Conservation (phyloP, 768 basidiomycete species). For the Phanerochaete carnosa region DNA sequence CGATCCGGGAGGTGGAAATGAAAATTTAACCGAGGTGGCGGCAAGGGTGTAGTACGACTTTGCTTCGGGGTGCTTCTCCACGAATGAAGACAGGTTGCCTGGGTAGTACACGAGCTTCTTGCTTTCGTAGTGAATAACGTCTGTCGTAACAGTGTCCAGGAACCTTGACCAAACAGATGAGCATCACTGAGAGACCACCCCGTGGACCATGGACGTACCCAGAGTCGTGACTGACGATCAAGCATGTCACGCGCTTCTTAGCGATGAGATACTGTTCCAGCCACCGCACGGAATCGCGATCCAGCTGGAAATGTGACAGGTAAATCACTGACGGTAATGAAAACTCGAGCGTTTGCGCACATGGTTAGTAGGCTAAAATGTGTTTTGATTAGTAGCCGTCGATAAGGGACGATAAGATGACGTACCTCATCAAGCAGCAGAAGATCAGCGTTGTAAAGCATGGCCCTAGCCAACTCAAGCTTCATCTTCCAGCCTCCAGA, state of each 20-base stretch:
- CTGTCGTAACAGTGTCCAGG: conserved; percentile 92
- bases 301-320: conserved; percentile 45
- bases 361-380: conserved; percentile 80
- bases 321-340: conserved; percentile 12
- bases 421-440: conserved; percentile 80
- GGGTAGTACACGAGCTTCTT: conserved; percentile 97
- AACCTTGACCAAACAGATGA: conserved; percentile 48
- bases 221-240: conserved; percentile 96
- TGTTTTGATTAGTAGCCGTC: conserved; percentile 14
- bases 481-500: conserved; percentile 99
- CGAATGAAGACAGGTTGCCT: conserved; percentile 89
- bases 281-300: conserved; percentile 86
- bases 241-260: conserved; percentile 81
- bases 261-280: conserved; percentile 82
- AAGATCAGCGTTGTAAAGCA: conserved; percentile 92
- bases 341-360: conserved; percentile 40
- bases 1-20: conserved; percentile 93
- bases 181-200: background rate
- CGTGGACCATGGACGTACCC: conserved; percentile 47
- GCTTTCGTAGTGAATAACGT: conserved; percentile 94
- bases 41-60: conserved; percentile 96
- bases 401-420: background rate
- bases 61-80: conserved; percentile 86
- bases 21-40: conserved; percentile 90
- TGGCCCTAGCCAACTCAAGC: conserved; percentile 90